A percentile compares a stretch with the other conserved stretches of the same genome.
phyloP scores from a whole-genome alignment of 805 yeast genomes.

The Cyberlindnera maritima region DNA sequence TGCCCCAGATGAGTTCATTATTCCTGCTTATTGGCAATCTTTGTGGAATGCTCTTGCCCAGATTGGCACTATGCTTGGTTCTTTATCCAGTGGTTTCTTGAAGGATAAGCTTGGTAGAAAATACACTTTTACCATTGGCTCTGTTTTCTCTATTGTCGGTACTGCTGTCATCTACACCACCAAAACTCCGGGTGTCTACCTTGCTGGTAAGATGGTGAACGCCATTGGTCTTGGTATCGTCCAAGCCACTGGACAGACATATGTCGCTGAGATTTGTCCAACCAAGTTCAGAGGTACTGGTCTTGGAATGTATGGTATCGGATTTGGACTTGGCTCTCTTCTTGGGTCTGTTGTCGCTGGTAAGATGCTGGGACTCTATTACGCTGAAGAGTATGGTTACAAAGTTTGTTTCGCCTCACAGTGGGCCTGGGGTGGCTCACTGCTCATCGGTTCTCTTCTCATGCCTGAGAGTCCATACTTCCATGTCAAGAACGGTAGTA shows the following conservation, averaged over 20 bases:
- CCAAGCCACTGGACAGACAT: not conserved
- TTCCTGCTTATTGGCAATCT: conserved; percentile 4
- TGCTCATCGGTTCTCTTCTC: not conserved
- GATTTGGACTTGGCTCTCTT: not conserved
- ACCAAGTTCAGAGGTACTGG: not conserved
- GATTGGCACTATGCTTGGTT: conserved; percentile 3
- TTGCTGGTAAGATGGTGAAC: conserved; percentile 2
- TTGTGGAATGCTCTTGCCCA: conserved; percentile 1
- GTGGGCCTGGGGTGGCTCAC: not conserved
- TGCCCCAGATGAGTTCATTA: not conserved
- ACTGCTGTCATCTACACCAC: not conserved
- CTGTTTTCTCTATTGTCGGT: not conserved
- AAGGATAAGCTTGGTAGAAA: conserved; percentile 2
- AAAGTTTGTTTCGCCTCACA: conserved; percentile 1
- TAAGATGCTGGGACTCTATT: not conserved
- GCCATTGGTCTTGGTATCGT: not conserved
- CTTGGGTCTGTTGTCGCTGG: conserved; percentile 2
- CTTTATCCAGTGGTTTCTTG: not conserved
- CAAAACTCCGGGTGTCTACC: not conserved
- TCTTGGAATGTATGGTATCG: not conserved
- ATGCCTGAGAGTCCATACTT: conserved; percentile 1
- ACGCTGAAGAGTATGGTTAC: not conserved
- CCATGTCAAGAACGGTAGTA: not conserved
- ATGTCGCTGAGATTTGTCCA: conserved; percentile 3
- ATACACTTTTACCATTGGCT: not conserved